Percentiles rank a stretch among this genome's conserved stretches.
These are phyloP conservation scores for Plasmodium vivax DNA, from an alignment of 169 alveolate species.

Conservation along the genomic window DNA sequence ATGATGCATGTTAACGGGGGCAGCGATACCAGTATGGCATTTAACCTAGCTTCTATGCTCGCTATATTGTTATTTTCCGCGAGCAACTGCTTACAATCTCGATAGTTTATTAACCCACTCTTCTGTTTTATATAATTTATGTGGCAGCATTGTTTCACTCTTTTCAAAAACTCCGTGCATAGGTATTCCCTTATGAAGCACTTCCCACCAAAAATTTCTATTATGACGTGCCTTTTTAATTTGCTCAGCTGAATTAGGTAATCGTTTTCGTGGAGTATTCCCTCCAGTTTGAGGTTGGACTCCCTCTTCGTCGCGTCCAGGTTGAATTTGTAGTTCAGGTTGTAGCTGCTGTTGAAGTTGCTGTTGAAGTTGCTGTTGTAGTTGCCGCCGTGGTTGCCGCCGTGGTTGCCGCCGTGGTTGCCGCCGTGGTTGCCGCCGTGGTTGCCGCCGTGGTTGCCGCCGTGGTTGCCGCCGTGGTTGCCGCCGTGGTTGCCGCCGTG, in stretches of 20 bases:
- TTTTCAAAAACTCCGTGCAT: slow-evolving; percentile 67
- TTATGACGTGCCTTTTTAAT: slow-evolving; percentile 64
- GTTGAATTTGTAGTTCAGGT: neutral
- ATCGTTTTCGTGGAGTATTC: slow-evolving; percentile 61
- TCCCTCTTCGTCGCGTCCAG: neutral
- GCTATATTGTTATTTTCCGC: slow-evolving; percentile 87
- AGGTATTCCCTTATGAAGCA: slow-evolving; percentile 70
- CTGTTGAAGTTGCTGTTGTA: neutral
- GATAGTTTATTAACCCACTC: slow-evolving; percentile 85
- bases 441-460: neutral
- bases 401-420: too few relatives aligned
- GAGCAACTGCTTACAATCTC: slow-evolving; percentile 88
- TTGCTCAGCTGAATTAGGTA: slow-evolving; percentile 52
- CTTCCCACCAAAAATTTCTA: slow-evolving; percentile 72
- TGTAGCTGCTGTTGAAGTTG: neutral
- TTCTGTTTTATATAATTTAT: slow-evolving; percentile 67
- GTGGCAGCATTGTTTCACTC: slow-evolving; percentile 70
- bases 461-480: neutral
- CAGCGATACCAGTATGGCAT: slow-evolving; percentile 86
- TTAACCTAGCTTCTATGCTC: slow-evolving; percentile 85
- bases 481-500: neutral
- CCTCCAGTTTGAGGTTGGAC: slow-evolving; percentile 60
- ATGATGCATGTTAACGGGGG: slow-evolving; percentile 81
- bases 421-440: too few relatives aligned
- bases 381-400: neutral